Conservation (phyloP, 2,329 filamentous ascomycete genomes). For the Diplocarpon mali region DNA sequence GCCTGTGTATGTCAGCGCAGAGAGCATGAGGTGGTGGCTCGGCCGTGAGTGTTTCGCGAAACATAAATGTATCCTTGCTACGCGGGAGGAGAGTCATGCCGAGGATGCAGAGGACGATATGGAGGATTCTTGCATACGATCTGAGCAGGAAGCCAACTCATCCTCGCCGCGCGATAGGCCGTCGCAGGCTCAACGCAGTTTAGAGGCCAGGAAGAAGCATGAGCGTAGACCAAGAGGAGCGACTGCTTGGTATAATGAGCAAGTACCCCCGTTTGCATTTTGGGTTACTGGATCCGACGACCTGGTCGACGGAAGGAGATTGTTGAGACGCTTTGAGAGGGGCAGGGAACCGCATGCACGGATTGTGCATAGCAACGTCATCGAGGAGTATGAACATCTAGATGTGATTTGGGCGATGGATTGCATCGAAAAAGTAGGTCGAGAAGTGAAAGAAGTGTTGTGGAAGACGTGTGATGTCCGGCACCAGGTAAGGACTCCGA, state of each 20-base stretch:
- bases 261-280: slow-evolving; percentile 71
- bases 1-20: slow-evolving; percentile 79
- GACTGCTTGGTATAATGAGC: slow-evolving; percentile 71
- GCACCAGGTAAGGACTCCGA: slow-evolving; percentile 19
- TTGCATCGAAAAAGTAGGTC: slow-evolving; percentile 69
- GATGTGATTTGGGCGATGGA: slow-evolving; percentile 96
- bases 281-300: slow-evolving; percentile 80
- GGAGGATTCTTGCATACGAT: slow-evolving; percentile 21
- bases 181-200: background rate
- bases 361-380: slow-evolving; percentile 71
- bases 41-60: slow-evolving; percentile 74
- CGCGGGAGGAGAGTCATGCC: slow-evolving; percentile 55
- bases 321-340: slow-evolving; percentile 63
- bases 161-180: background rate
- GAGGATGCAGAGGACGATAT: slow-evolving; percentile 39
- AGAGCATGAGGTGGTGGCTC: slow-evolving; percentile 94
- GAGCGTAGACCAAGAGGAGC: slow-evolving; percentile 35
- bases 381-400: slow-evolving; percentile 84
- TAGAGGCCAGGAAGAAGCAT: slow-evolving; percentile 26
- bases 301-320: slow-evolving; percentile 68
- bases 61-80: slow-evolving; percentile 80
- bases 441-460: slow-evolving; percentile 67
- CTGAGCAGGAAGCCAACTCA: background rate
- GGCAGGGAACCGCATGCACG: slow-evolving; percentile 72
- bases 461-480: slow-evolving; percentile 58